Evolutionary conservation across 306 rosid species (phyloP).

Genomic region (Dicorynia guianensis): DNA sequence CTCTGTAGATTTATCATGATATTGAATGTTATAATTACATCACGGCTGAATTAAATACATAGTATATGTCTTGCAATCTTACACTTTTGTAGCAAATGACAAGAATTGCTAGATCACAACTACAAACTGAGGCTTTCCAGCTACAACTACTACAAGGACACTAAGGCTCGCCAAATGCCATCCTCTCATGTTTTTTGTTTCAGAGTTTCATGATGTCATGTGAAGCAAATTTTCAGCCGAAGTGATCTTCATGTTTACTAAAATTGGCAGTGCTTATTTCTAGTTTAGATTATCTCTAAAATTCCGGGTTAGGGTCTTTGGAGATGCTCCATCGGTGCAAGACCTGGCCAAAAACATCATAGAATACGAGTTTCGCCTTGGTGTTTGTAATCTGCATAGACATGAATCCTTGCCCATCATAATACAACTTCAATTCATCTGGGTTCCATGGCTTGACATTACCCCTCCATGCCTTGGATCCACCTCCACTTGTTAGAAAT

Average conservation of each 20-base stretch:
- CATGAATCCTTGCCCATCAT: constrained; percentile 94
- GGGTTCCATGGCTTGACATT: constrained; percentile 42
- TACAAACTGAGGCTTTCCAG: not conserved
- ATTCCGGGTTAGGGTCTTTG: constrained; percentile 38
- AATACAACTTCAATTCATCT: constrained; percentile 62
- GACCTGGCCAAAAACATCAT: constrained; percentile 66
- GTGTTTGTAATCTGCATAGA: constrained; percentile 59
- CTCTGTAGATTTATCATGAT: not conserved
- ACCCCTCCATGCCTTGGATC: constrained; percentile 89
- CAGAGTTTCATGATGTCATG: constrained; percentile 10
- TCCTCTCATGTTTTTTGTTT: not conserved
- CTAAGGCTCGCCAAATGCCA: not conserved
- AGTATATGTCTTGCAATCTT: constrained; percentile 11
- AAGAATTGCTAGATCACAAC: constrained; percentile 27
- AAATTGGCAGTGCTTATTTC: not conserved
- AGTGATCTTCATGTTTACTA: not conserved
- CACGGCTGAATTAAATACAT: too few species aligned
- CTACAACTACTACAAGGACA: too few species aligned
- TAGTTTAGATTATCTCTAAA: constrained; percentile 8
- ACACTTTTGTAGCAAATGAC: not conserved
- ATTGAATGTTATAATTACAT: not conserved
- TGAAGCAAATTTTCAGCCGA: constrained; percentile 9
- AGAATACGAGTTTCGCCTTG: constrained; percentile 56
- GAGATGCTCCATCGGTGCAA: constrained; percentile 67
- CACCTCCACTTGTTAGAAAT: constrained; percentile 84